Base-by-base conservation (phyloP, 202 grass and related monocot genomes). In the Eragrostis tef region DNA sequence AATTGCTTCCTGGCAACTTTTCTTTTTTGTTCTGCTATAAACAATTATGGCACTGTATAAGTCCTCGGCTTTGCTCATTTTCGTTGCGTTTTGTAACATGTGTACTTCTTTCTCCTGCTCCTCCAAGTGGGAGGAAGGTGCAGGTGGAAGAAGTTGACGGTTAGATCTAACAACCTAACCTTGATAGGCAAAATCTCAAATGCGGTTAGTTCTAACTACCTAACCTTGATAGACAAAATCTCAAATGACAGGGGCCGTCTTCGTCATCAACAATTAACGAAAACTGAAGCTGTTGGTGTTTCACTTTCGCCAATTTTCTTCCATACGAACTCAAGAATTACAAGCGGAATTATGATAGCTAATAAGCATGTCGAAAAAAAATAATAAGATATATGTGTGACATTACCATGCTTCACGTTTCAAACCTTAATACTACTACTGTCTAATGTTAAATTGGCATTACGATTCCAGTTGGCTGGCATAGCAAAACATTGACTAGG, bases 401-500 rank as follows among this genome's bases (percentile, higher is more conserved):
- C 53, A 34, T 46, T 44, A 63, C 9, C 61, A 65, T 64, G 11
- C n/a, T 26, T 59, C 12, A 22, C 25, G 59, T 24, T 44, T 71
- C 44, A 24, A 26, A 25, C 59, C 36, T 44, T 71, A 24, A 26
- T 66, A 49, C 17, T 62, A 61, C 31, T 53, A 17, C 44, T 45
- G 51, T 68, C 14, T 56, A 34, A 67, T 67, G 53, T 57, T 31
- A 36, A 21, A 54, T 78, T 49, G 47, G 5, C 59, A 13, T 16
- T 51, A 63, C 73, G 21, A 27, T 77, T 86, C 61, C 48, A 66
- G 64, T 85, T 85, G 77, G 82, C 6, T 19, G 60, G 26, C 26
- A 64, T 21, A 56, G 69, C 49, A 79, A 50, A 85, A 17, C 69
- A 71, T 15, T 19, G 20, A 12, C 5, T 64, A 56, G n/a, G 61